phyloP scores from a whole-genome alignment of 208 protist species.

The Acanthamoeba quina region DNA sequence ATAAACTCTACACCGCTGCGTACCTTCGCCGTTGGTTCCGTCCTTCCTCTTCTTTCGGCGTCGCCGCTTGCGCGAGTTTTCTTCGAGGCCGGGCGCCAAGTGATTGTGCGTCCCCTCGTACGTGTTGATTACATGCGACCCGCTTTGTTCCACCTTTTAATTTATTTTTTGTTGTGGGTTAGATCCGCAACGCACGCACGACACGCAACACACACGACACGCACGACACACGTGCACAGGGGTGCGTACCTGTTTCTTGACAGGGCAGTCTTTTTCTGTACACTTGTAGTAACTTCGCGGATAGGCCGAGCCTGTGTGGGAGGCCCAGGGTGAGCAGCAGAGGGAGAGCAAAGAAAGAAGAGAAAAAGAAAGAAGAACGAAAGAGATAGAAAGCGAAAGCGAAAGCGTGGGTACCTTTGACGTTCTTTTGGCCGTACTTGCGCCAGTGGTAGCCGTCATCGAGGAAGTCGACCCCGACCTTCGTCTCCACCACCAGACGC shows the following conservation, averaged over 20 bases:
- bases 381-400: not conserved
- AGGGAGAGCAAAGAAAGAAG: too few relatives aligned
- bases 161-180: not conserved
- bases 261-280: constrained; percentile 72
- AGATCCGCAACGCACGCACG: too few relatives aligned
- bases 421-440: constrained; percentile 75
- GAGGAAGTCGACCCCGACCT: constrained; percentile 64
- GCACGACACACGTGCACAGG: too few relatives aligned
- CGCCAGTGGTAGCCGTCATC: constrained; percentile 73
- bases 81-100: constrained; percentile 49
- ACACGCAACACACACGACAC: too few relatives aligned
- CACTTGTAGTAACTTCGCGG: constrained; percentile 71
- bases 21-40: not conserved
- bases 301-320: not conserved
- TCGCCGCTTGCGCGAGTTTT: constrained; percentile 45
- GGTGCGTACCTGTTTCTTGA: constrained; percentile 57
- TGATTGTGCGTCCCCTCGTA: constrained; percentile 73
- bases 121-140: constrained; percentile 69
- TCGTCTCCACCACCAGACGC: constrained; percentile 62
- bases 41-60: not conserved
- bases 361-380: too few relatives aligned
- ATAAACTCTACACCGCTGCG: too few relatives aligned
- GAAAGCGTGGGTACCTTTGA: constrained; percentile 32
- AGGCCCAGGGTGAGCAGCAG: not conserved
- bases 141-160: constrained; percentile 54